phyloP scores from a whole-genome alignment of 768 basidiomycete species.

The Hygrophoropsis aurantiaca region DNA sequence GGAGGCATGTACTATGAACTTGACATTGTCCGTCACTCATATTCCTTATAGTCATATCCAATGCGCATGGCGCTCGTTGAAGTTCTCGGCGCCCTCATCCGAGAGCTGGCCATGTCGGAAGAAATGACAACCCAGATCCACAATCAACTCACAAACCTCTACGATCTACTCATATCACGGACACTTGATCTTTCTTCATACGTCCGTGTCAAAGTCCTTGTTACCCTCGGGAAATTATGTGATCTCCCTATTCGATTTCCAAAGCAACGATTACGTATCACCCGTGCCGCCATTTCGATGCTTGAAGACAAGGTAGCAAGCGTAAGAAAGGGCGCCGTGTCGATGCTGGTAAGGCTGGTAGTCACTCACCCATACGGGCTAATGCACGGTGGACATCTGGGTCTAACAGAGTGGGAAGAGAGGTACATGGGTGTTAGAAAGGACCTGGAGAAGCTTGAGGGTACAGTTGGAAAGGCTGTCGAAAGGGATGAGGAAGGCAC shows the following conservation, averaged over 20 bases:
- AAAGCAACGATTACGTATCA: constrained; percentile 76
- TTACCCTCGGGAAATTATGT: constrained; percentile 73
- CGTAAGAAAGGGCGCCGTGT: constrained; percentile 83
- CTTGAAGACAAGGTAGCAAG: constrained; percentile 88
- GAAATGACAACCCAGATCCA: constrained; percentile 46
- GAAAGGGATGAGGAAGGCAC: constrained; percentile 38
- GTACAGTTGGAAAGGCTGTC: constrained; percentile 61
- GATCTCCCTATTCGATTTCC: constrained; percentile 81
- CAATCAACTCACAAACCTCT: constrained; percentile 79
- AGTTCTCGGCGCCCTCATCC: constrained; percentile 81
- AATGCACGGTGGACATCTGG: constrained; percentile 80
- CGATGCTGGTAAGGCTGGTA: constrained; percentile 72
- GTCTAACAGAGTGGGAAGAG: constrained; percentile 68
- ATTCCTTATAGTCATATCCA: constrained; percentile 72
- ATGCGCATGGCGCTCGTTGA: constrained; percentile 96
- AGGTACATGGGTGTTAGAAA: constrained; percentile 61
- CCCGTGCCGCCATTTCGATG: constrained; percentile 72
- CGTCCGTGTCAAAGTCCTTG: constrained; percentile 86
- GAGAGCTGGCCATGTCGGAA: constrained; percentile 64
- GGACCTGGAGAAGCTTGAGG: constrained; percentile 73
- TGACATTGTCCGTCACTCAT: neutral
- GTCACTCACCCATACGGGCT: constrained; percentile 86
- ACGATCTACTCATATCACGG: constrained; percentile 83
- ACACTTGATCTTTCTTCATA: constrained; percentile 86
- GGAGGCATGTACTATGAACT: constrained; percentile 56